Conservation (phyloP, 1,139 yeast species). For the Lodderomyces margitis region DNA sequence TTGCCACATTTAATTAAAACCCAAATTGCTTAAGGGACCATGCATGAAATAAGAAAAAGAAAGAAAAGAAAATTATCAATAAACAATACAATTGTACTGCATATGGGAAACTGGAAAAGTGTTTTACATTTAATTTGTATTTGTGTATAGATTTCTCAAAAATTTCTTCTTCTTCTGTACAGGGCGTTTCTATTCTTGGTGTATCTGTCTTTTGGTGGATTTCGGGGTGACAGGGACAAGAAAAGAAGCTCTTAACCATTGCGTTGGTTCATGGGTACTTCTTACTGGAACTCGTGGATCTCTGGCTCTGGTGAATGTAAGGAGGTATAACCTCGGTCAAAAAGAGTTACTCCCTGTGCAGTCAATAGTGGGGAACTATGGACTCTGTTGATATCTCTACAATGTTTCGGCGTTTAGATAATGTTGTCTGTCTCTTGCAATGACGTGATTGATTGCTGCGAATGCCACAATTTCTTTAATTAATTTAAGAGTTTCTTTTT, state of each 20-base stretch:
- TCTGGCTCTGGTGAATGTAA: too few relatives aligned
- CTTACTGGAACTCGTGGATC: too few relatives aligned
- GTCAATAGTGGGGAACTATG: too few relatives aligned
- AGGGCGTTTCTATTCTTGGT: neutral
- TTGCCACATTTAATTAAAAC: too few relatives aligned
- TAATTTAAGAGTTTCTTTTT: neutral
- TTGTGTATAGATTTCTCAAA: neutral
- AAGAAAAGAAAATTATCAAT: neutral
- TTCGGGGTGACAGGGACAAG: too few relatives aligned
- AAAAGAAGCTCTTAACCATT: too few relatives aligned
- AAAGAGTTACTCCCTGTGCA: too few relatives aligned
- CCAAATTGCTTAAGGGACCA: constrained; percentile 2
- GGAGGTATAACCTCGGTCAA: too few relatives aligned
- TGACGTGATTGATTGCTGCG: neutral
- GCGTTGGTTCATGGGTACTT: too few relatives aligned
- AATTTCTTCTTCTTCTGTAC: neutral
- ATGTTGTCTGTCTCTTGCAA: neutral
- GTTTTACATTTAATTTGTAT: neutral
- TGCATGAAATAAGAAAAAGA: neutral
- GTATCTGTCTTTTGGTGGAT: neutral
- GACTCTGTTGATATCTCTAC: neutral
- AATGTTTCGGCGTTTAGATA: neutral
- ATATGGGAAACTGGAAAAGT: neutral
- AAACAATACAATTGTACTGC: neutral
- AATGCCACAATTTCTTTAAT: neutral